Evolutionary conservation across 805 yeast species (phyloP).

Genomic region (Phaffomyces thermotolerans): DNA sequence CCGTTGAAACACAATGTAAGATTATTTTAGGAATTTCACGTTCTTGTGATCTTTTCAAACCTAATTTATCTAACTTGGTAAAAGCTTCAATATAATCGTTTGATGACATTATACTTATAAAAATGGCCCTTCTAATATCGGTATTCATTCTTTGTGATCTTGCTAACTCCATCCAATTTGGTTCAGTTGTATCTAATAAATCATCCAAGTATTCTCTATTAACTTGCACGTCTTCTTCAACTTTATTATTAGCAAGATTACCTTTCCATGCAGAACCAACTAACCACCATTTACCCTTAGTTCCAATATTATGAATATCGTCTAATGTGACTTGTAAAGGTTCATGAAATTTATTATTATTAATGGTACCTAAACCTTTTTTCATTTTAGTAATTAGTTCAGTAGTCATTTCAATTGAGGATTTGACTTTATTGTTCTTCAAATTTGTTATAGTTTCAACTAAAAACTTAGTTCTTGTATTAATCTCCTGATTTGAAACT

Average conservation of each 20-base stretch:
- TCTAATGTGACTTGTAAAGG: constrained; percentile 78
- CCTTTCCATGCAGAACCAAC: constrained; percentile 98
- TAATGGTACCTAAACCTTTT: constrained; percentile 52
- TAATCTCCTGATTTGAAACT: constrained; percentile 28
- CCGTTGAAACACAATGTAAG: constrained; percentile 80
- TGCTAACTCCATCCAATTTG: constrained; percentile 87
- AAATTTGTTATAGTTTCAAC: constrained; percentile 80
- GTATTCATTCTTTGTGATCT: constrained; percentile 88
- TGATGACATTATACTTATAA: constrained; percentile 92
- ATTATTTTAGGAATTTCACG: constrained; percentile 82
- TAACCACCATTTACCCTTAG: constrained; percentile 97
- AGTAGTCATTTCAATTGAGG: constrained; percentile 40
- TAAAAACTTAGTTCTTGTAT: constrained; percentile 71
- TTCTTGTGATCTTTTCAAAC: constrained; percentile 71
- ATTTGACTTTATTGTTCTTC: constrained; percentile 77
- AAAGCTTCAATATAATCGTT: constrained; percentile 86
- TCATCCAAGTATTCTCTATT: constrained; percentile 15
- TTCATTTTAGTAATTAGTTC: constrained; percentile 52
- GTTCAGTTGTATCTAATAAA: constrained; percentile 29
- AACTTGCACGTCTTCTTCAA: constrained; percentile 20
- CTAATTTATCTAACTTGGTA: constrained; percentile 70
- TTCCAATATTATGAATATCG: constrained; percentile 71
- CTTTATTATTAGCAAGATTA: constrained; percentile 20
- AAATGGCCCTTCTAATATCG: constrained; percentile 88
- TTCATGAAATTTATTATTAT: constrained; percentile 45